Evolutionary conservation across 2,329 filamentous ascomycete genomes (phyloP), one percentile per base, ranked within the genome.

Genomic region (Acrodontium crateriforme): DNA sequence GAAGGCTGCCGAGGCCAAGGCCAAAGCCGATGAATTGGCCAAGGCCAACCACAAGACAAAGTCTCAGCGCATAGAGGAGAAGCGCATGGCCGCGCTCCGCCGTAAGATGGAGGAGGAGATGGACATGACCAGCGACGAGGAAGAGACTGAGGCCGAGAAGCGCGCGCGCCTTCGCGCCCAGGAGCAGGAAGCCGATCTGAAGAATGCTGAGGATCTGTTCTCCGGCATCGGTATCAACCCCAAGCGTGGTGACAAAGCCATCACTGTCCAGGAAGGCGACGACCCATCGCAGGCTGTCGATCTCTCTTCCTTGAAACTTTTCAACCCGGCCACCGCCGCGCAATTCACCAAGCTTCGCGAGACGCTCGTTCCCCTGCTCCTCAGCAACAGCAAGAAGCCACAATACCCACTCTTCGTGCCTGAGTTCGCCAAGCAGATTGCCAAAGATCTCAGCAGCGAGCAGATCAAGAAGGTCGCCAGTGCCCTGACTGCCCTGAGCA

Each of bases 401-500:
- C 84, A 93, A 43, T 98, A 95, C 59, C 60, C 72, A 17, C 60
- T 92, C 23, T 95, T 94, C 67, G 66, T 92, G 31, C 80, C 87
- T 55, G 89, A 95, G 49, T 89, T 98, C 49, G 60, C 71, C 39
- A 93, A 92, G 65, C 74, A 82, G 49, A 69, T 95, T 24, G 72
- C 76, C 45, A 85, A 84, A 59, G 85, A 93, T 16, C 59, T 98
- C 41, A 75, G 79, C 9, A 92, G 82, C 52, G 78, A 89, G 32
- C 84, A 95, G 62, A 85, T 95, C 60, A 94, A 95, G 71, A 95
- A 95, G 68, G 72, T 93, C 41, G 73, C 83, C 9, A 91, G 80
- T 55, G 69, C 71, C 4, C 60, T 98, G 48, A 93, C 85, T n/a
- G 78, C 84, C 4, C 68, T 93, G 31, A 71, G 82, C 53, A 98